These are phyloP conservation scores for Phytopythium aichiense DNA, from an alignment of 352 stramenopile genomes.

Conservation along the genomic window DNA sequence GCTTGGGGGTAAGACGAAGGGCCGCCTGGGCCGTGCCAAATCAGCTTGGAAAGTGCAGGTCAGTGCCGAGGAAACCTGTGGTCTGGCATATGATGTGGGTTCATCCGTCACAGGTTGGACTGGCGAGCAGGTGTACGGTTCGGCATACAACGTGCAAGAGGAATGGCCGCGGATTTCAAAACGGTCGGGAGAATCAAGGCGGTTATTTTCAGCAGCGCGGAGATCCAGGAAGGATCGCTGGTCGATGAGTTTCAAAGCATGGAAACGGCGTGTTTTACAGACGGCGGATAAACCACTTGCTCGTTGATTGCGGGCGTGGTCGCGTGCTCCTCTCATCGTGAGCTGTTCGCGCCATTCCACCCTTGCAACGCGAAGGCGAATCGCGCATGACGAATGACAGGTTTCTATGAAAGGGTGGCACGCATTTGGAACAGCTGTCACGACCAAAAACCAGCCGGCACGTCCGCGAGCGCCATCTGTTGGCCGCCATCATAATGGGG, in stretches of 20 bases:
- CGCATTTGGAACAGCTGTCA: not conserved
- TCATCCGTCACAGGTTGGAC: not conserved
- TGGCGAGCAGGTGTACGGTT: slow-evolving; percentile 12
- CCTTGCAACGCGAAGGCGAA: not conserved
- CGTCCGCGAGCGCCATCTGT: not conserved
- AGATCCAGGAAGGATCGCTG: not conserved
- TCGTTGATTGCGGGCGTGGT: not conserved
- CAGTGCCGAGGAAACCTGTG: not conserved
- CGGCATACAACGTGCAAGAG: not conserved
- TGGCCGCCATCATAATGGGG: not conserved
- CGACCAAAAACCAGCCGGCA: not conserved
- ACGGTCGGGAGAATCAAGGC: not conserved
- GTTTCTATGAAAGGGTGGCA: not conserved
- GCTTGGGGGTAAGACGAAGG: slow-evolving; percentile 1
- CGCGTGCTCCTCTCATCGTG: no score
- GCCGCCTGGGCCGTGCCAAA: not conserved
- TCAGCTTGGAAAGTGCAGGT: slow-evolving; percentile 1
- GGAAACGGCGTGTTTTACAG: not conserved
- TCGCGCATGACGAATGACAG: not conserved
- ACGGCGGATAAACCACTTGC: not conserved
- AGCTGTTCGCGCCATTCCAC: not conserved
- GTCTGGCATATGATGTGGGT: slow-evolving; percentile 4
- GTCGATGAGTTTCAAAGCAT: not conserved
- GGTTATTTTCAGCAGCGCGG: not conserved
- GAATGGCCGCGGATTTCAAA: not conserved